Evolutionary conservation across 768 basidiomycete genomes (phyloP).

Genomic region (Podaxis sp.): DNA sequence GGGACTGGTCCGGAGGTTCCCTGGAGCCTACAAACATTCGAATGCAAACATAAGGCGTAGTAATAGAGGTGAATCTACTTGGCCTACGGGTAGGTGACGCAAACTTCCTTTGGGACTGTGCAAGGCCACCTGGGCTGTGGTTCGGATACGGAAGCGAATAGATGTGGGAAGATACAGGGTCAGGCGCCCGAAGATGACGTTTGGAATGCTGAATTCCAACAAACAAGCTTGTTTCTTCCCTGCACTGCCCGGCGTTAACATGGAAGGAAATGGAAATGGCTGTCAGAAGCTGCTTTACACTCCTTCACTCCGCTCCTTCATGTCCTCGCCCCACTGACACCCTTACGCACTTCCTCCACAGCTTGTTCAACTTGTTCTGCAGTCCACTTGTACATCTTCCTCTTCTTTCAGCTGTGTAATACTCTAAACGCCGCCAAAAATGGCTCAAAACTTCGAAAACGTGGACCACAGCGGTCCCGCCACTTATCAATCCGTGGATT

Average conservation of each 20-base stretch:
- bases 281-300: neutral
- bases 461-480: constrained; percentile 1
- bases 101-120: no score
- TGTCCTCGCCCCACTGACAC: neutral
- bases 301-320: constrained; percentile 15
- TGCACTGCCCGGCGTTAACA: neutral
- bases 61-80: no score
- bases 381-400: neutral
- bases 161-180: neutral
- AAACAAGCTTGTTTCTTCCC: neutral
- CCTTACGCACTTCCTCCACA: neutral
- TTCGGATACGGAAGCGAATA: neutral
- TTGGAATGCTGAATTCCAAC: neutral
- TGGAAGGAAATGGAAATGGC: constrained; percentile 3
- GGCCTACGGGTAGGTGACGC: no score
- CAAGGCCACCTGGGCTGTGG: neutral
- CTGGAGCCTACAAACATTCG: no score
- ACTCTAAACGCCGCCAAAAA: neutral
- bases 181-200: neutral
- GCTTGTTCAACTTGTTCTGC: neutral
- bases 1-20: neutral
- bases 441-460: constrained; percentile 1
- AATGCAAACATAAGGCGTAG: no score
- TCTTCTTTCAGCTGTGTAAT: neutral
- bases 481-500: constrained; percentile 4